Conservation (phyloP, 108 stramenopile genomes). For the Cyclostephanos tholiformis region DNA sequence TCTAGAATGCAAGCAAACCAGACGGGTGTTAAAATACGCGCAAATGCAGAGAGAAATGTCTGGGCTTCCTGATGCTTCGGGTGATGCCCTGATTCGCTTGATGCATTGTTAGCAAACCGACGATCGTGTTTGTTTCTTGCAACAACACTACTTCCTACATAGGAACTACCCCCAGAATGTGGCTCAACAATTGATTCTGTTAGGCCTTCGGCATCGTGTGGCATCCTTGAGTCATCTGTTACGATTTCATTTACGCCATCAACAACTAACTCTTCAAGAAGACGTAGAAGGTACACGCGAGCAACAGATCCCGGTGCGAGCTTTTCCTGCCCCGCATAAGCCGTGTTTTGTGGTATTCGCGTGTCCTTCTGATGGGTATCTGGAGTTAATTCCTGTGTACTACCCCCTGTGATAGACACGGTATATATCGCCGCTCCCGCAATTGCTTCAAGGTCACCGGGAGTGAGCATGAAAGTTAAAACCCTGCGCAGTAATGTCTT, state of each 20-base stretch:
- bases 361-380: slow-evolving; percentile 14
- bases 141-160: slow-evolving; percentile 51
- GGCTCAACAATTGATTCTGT: slow-evolving; percentile 54
- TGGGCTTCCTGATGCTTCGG: slow-evolving; percentile 87
- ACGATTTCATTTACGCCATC: slow-evolving; percentile 92
- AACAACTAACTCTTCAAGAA: slow-evolving; percentile 87
- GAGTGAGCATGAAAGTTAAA: slow-evolving; percentile 87
- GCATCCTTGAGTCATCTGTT: slow-evolving; percentile 51
- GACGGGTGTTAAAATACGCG: slow-evolving; percentile 83
- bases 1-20: slow-evolving; percentile 91
- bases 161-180: slow-evolving; percentile 80
- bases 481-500: slow-evolving; percentile 85
- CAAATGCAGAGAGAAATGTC: slow-evolving; percentile 85
- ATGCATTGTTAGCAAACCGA: slow-evolving; percentile 6
- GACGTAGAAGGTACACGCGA: slow-evolving; percentile 81
- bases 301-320: slow-evolving; percentile 75
- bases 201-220: slow-evolving; percentile 46
- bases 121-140: slow-evolving; percentile 41
- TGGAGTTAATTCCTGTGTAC: slow-evolving; percentile 22
- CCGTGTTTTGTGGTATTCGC: slow-evolving; percentile 8
- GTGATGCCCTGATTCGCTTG: slow-evolving; percentile 54
- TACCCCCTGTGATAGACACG: slow-evolving; percentile 60
- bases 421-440: slow-evolving; percentile 88
- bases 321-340: slow-evolving; percentile 40
- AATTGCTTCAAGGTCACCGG: slow-evolving; percentile 84